Evolutionary conservation across 1,284 basidiomycete genomes (phyloP).

Genomic region (Fomitopsis schrenkii): DNA sequence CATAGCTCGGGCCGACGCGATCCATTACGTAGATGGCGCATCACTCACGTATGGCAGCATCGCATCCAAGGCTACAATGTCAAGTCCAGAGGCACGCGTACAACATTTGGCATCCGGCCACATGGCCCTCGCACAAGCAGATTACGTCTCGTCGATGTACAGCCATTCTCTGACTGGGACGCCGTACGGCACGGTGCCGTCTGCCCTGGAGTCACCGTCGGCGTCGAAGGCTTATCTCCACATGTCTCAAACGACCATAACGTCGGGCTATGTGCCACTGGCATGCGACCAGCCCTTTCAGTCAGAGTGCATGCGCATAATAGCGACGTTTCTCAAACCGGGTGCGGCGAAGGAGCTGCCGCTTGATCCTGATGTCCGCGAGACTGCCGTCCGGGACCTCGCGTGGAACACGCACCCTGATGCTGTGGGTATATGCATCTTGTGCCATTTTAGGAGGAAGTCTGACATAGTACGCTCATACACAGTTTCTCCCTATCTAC

Average conservation of each 20-base stretch:
- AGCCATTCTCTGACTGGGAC: not conserved
- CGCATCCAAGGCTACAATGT: not conserved
- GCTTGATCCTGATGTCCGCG: constrained; percentile 30
- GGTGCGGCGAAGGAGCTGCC: constrained; percentile 31
- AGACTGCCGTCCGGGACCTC: constrained; percentile 28
- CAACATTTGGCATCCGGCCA: not conserved
- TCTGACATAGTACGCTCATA: not conserved
- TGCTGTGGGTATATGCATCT: constrained; percentile 25
- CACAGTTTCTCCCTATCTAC: constrained; percentile 34
- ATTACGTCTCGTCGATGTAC: not conserved
- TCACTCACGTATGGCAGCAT: not conserved
- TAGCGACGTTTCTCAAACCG: constrained; percentile 36
- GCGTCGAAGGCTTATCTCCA: too few species aligned
- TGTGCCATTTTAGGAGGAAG: too few species aligned
- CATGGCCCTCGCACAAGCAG: not conserved
- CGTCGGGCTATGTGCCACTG: constrained; percentile 4
- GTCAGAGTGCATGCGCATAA: constrained; percentile 28
- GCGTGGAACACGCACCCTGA: constrained; percentile 34
- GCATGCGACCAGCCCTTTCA: constrained; percentile 24
- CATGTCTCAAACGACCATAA: too few species aligned
- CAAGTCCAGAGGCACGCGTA: not conserved
- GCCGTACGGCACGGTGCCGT: too few species aligned
- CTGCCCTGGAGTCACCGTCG: too few species aligned
- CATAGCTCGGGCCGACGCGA: constrained; percentile 4
- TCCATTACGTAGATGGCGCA: not conserved